phyloP scores from a whole-genome alignment of 345 rosid species.

The Toxicodendron radicans region DNA sequence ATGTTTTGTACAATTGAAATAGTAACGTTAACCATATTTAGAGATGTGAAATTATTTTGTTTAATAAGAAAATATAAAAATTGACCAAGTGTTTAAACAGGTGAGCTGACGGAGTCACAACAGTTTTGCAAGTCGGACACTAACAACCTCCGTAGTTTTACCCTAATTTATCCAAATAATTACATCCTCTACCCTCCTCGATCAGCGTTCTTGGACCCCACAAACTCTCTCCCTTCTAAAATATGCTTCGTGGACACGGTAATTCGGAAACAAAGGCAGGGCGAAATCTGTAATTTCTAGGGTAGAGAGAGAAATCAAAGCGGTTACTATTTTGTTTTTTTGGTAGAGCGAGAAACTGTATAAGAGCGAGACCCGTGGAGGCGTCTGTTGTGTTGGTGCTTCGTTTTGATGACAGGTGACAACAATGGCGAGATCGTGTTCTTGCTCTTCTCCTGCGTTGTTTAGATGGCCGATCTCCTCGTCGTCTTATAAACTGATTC shows the following conservation, averaged over 20 bases:
- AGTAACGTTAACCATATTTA: too few relatives aligned
- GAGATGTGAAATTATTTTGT: too few relatives aligned
- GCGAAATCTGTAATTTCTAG: slow-evolving; percentile 4
- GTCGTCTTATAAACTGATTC: background rate
- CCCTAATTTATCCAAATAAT: background rate
- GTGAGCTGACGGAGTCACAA: too few relatives aligned
- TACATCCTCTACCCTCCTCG: slow-evolving; percentile 8
- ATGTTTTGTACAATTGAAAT: too few relatives aligned
- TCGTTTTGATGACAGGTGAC: slow-evolving; percentile 58
- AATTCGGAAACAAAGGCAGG: background rate
- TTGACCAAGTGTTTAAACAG: too few relatives aligned
- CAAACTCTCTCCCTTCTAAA: background rate
- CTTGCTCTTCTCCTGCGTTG: background rate
- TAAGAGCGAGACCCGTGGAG: slow-evolving; percentile 52
- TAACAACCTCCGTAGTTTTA: background rate
- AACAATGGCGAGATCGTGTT: slow-evolving; percentile 33
- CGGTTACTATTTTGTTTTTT: background rate
- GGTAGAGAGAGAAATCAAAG: slow-evolving; percentile 3
- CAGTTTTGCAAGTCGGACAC: too few relatives aligned
- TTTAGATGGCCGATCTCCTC: slow-evolving; percentile 1
- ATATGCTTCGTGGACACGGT: too few relatives aligned
- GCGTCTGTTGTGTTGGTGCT: slow-evolving; percentile 31
- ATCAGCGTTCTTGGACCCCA: background rate
- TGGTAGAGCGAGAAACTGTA: slow-evolving; percentile 24
- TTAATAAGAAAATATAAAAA: too few relatives aligned